phyloP scores from a whole-genome alignment of 1,284 basidiomycete species.

The Trichosporon sp. region DNA sequence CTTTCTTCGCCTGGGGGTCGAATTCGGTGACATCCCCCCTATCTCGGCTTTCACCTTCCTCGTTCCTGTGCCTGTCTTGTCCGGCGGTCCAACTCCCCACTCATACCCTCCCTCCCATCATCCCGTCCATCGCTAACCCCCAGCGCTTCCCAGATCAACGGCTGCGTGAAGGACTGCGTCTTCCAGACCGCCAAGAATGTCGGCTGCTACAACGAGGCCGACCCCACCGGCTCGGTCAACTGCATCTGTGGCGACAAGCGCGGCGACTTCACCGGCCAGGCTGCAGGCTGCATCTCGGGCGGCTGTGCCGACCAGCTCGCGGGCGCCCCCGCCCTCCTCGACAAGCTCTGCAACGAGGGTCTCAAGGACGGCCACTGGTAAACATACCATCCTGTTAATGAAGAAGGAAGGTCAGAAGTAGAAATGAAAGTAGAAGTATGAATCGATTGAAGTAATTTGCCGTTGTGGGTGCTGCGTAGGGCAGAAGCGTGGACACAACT shows the following conservation, averaged over 20 bases:
- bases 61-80: neutral
- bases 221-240: neutral
- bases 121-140: neutral
- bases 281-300: constrained; percentile 1
- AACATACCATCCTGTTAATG: neutral
- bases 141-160: constrained; percentile 6
- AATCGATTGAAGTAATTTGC: neutral
- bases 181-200: constrained; percentile 5
- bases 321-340: constrained; percentile 3
- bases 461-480: too few species aligned
- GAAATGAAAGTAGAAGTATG: neutral
- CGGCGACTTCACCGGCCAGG: constrained; percentile 8
- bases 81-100: neutral
- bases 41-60: neutral
- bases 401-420: neutral
- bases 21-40: too few species aligned
- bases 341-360: neutral
- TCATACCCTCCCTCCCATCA: too few species aligned
- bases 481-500: too few species aligned
- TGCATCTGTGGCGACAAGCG: constrained; percentile 5
- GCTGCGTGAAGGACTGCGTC: constrained; percentile 4
- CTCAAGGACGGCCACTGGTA: constrained; percentile 11
- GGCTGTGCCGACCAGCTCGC: constrained; percentile 10
- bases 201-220: constrained; percentile 9
- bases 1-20: too few species aligned